Evolutionary conservation across 768 basidiomycete genomes (phyloP), one percentile per base, ranked within the genome.

Genomic region (Leucosporidium creatinivorum): DNA sequence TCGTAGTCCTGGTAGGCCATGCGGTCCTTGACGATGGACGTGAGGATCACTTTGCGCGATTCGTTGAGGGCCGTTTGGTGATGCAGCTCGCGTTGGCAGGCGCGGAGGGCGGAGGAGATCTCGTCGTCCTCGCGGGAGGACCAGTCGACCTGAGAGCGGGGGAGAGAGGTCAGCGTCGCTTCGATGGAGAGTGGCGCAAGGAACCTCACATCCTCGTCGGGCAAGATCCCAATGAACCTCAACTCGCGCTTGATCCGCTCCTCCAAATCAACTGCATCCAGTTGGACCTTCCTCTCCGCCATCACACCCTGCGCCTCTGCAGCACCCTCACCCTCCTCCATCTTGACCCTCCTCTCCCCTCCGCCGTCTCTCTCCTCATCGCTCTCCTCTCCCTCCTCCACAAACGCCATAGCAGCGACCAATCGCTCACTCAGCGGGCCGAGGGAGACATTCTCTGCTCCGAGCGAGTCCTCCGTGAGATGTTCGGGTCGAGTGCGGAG

Each of bases 1-100:
- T 90, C 79, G 79, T 94, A 98, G 75, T 98, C 94, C 75, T 91
- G 89, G 76, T 91, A 90, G 9, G 87, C 92, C 23, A 98, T 83
- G 26, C 93, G 85, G 75, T 93, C 90, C 67, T 87, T 85, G 33
- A 93, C 92, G 68, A 93, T 84, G 19, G 82, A 80, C 19, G 83
- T 83, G 3, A 98, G 83, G 5, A 89, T 86, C 36, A 79, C 78
- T 76, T 88, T 88, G 18, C 94, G 87, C 4, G 85, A 84, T 74
- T 93, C 91, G 81, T 99, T 99, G 66, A 85, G 83, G 13, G 86
- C 83, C 3, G 88, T 81, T 58, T 97, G 89, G 9, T 80, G 80
- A 15, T 88, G 85, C 8, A 99, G 83, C 71, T 91, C 85, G 19
- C 83, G 80, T 77, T 99, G 96, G 23, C 91, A 89, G 52, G 90